Percentiles rank a stretch among this genome's conserved stretches.
Conservation (phyloP, 768 basidiomycete species). For the Phaffia tasmanica region DNA sequence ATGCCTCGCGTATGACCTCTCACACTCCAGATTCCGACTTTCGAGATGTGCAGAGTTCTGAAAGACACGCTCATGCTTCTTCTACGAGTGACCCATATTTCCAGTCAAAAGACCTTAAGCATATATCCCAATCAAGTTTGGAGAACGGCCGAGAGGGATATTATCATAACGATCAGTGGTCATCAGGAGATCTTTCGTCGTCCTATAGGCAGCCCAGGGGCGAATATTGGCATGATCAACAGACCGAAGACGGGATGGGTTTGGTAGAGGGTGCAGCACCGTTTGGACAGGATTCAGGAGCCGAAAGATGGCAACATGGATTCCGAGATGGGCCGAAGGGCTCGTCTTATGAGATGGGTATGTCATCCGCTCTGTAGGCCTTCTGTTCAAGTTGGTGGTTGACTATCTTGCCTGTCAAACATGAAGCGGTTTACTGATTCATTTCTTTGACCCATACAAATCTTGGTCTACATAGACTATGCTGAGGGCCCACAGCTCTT, state of each 20-base stretch:
- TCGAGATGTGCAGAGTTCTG: neutral
- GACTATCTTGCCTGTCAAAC: neutral
- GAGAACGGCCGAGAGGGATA: conserved; percentile 9
- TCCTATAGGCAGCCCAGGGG: neutral
- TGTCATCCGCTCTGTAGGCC: neutral
- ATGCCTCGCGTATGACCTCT: neutral
- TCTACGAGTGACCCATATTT: neutral
- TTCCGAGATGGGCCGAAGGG: neutral
- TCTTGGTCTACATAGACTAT: conserved; percentile 6
- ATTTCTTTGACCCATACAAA: neutral
- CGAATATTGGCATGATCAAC: neutral
- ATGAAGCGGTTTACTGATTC: neutral
- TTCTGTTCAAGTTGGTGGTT: neutral
- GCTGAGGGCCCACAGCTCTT: conserved; percentile 5
- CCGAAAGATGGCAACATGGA: neutral
- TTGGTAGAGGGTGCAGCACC: neutral
- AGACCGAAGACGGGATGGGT: neutral
- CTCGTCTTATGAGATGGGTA: neutral
- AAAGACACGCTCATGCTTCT: neutral
- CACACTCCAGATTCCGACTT: conserved; percentile 10
- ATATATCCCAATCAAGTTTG: neutral
- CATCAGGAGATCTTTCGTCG: neutral
- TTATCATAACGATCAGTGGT: neutral
- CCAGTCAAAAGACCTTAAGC: neutral
- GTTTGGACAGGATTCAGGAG: neutral